A percentile compares a stretch with the other conserved stretches of the same genome.
These are phyloP conservation scores for Candida montana DNA, from an alignment of 805 yeast species.

Conservation along the genomic window DNA sequence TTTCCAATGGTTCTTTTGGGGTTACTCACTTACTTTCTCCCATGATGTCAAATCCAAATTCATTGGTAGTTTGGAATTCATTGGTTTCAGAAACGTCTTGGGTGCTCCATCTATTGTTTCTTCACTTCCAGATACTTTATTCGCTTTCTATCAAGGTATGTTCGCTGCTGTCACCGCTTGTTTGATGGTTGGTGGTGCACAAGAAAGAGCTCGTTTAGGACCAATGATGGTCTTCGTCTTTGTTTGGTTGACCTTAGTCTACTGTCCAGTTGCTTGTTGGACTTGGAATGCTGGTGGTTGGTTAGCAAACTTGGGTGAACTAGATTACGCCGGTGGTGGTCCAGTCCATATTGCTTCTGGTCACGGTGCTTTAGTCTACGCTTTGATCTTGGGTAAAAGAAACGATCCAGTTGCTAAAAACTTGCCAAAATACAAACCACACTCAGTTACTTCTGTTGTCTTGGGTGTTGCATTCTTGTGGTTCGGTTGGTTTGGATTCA, in stretches of 20 bases:
- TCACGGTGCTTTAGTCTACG: slow-evolving; percentile 90
- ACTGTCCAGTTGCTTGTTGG: slow-evolving; percentile 96
- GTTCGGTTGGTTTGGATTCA: slow-evolving; percentile 99
- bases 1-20: slow-evolving; percentile 99
- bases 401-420: slow-evolving; percentile 70
- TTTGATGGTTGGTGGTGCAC: slow-evolving; percentile 95
- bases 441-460: slow-evolving; percentile 84
- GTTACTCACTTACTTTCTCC: slow-evolving; percentile 83
- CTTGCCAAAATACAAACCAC: slow-evolving; percentile 89
- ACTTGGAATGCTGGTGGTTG: slow-evolving; percentile 95
- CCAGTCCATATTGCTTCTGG: slow-evolving; percentile 97
- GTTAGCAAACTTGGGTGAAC: slow-evolving; percentile 75
- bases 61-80: slow-evolving; percentile 77
- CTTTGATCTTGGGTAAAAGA: slow-evolving; percentile 88
- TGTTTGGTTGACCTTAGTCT: slow-evolving; percentile 91
- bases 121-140: slow-evolving; percentile 82
- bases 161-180: slow-evolving; percentile 92
- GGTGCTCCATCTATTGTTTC: slow-evolving; percentile 72
- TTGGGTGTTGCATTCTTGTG: slow-evolving; percentile 91
- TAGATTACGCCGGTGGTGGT: slow-evolving; percentile 98
- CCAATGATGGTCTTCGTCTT: slow-evolving; percentile 96
- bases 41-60: slow-evolving; percentile 56
- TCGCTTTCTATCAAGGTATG: slow-evolving; percentile 93
- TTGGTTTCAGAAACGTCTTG: slow-evolving; percentile 73
- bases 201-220: slow-evolving; percentile 92